Evolutionary conservation across 139 green algal species (phyloP).

Genomic region (Nannochloris sp.): DNA sequence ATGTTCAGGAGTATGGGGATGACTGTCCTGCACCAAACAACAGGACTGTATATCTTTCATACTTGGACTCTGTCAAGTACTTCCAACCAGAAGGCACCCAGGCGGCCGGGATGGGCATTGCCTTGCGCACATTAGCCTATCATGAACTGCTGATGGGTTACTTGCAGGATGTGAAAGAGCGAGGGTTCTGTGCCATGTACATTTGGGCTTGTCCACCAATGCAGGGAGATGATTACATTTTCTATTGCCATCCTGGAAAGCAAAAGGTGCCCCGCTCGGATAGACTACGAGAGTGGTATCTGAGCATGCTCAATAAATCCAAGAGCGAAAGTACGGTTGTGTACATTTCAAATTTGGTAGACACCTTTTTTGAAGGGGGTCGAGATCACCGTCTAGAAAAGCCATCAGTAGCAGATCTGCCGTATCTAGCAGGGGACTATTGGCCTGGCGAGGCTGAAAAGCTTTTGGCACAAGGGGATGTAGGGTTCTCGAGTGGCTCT

Average conservation of each 20-base stretch:
- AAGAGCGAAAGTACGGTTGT: constrained; percentile 63
- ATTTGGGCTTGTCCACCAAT: constrained; percentile 98
- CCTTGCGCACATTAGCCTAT: constrained; percentile 94
- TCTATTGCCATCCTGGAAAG: constrained; percentile 93
- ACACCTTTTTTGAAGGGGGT: constrained; percentile 86
- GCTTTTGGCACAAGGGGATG: constrained; percentile 30
- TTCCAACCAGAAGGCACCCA: constrained; percentile 74
- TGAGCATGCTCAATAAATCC: constrained; percentile 62
- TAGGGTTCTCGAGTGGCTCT: not conserved
- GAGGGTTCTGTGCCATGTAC: constrained; percentile 89
- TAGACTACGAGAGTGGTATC: constrained; percentile 89
- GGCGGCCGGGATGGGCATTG: constrained; percentile 24
- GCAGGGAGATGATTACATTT: constrained; percentile 97
- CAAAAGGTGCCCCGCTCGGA: constrained; percentile 91
- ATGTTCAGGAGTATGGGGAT: constrained; percentile 92
- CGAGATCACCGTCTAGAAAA: constrained; percentile 64
- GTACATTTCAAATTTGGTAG: constrained; percentile 83
- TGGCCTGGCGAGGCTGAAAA: constrained; percentile 88
- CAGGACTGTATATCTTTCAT: constrained; percentile 81
- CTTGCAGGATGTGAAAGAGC: constrained; percentile 69
- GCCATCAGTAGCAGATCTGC: constrained; percentile 52
- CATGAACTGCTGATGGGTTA: constrained; percentile 94
- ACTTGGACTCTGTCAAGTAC: constrained; percentile 98
- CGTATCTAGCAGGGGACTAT: constrained; percentile 98
- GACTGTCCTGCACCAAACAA: constrained; percentile 80